Conservation (phyloP, 2,329 filamentous ascomycete genomes). For the Clonostachys solani region DNA sequence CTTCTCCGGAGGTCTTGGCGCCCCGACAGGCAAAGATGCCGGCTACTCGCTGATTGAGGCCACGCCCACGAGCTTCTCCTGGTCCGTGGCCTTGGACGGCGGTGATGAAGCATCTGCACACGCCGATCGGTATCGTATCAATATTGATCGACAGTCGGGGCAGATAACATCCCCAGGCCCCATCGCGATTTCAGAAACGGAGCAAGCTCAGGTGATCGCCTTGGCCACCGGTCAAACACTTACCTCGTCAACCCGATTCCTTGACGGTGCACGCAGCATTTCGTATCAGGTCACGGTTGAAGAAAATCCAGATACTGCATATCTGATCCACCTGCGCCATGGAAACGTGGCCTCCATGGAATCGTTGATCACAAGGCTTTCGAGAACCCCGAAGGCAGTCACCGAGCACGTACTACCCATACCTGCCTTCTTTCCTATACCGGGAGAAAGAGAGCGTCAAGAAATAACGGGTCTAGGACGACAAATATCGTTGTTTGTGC, state of each 20-base stretch:
- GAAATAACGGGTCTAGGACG: background rate
- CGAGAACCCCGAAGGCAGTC: background rate
- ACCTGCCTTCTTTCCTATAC: background rate
- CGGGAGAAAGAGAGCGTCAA: background rate
- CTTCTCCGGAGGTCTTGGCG: no score
- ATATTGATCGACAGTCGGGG: background rate
- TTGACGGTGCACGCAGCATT: background rate
- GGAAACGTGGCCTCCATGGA: conserved; percentile 11
- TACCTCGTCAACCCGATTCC: background rate
- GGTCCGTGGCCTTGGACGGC: no score
- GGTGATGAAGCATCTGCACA: background rate
- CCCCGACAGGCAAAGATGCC: no score
- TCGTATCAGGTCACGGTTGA: background rate
- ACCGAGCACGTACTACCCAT: background rate
- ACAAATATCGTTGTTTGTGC: background rate
- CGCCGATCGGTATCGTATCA: background rate
- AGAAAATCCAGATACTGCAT: background rate
- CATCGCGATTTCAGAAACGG: background rate
- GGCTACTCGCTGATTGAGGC: no score
- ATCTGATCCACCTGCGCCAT: conserved; percentile 9
- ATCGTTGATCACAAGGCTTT: conserved; percentile 3
- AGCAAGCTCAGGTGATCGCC: background rate
- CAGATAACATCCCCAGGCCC: background rate
- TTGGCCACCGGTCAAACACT: background rate
- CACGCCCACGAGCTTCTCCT: no score